phyloP scores from a whole-genome alignment of 495 filamentous ascomycete genomes.

The Neurospora sp. region DNA sequence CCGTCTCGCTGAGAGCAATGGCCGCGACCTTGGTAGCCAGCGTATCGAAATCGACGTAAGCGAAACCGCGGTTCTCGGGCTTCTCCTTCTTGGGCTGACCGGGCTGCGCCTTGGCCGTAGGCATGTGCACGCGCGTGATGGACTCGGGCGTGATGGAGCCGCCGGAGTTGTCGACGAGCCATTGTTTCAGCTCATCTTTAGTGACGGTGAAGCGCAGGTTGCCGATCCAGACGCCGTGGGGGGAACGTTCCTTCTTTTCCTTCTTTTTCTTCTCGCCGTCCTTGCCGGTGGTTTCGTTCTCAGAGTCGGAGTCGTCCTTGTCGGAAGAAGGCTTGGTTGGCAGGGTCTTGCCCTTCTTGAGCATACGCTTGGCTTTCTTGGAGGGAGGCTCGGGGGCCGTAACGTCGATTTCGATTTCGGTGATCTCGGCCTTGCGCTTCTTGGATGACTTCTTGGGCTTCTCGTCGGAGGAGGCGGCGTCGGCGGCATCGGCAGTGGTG shows the following conservation, averaged over 20 bases:
- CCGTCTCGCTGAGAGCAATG: constrained; percentile 68
- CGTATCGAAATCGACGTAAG: constrained; percentile 86
- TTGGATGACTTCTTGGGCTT: constrained; percentile 58
- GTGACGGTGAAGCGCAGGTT: constrained; percentile 79
- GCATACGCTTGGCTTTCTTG: constrained; percentile 74
- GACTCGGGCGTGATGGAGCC: constrained; percentile 53
- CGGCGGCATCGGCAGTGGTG: neutral
- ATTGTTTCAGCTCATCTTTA: constrained; percentile 59
- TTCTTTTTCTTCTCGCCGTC: constrained; percentile 24
- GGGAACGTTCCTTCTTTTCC: constrained; percentile 53
- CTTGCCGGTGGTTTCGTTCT: constrained; percentile 17
- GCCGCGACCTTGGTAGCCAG: constrained; percentile 57
- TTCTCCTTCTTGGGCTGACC: constrained; percentile 21
- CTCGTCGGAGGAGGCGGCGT: constrained; percentile 22
- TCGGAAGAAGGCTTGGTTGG: constrained; percentile 31
- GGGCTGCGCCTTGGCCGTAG: constrained; percentile 32
- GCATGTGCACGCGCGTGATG: constrained; percentile 81
- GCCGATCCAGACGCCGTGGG: constrained; percentile 88
- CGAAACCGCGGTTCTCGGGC: constrained; percentile 69
- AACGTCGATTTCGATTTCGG: constrained; percentile 84
- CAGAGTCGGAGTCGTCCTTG: constrained; percentile 19
- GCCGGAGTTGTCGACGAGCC: constrained; percentile 57
- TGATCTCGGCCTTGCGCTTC: constrained; percentile 64
- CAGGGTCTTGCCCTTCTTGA: constrained; percentile 61
- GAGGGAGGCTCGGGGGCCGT: constrained; percentile 81